A percentile compares a stretch with the other conserved stretches of the same genome.
Evolutionary conservation across 495 filamentous ascomycete genomes (phyloP).

Genomic region (Neurospora sp.): DNA sequence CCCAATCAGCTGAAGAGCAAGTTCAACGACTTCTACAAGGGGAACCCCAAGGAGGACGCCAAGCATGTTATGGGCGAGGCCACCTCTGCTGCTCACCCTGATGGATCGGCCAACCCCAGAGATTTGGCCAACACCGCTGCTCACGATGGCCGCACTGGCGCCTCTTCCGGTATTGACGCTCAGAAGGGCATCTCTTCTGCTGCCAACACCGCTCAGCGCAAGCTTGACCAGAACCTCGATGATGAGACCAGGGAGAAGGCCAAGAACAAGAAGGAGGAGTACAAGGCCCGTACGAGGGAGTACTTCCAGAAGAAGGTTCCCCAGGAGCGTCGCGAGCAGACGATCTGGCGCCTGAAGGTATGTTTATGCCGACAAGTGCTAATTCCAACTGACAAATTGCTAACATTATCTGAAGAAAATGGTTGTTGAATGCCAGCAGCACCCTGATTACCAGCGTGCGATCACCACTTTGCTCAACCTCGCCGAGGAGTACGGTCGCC

Average conservation of each 20-base stretch:
- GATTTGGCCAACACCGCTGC: slow-evolving; percentile 15
- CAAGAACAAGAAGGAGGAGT: slow-evolving; percentile 27
- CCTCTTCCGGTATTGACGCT: slow-evolving; percentile 43
- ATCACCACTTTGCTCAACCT: slow-evolving; percentile 75
- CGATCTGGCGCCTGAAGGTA: slow-evolving; percentile 77
- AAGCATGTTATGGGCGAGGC: slow-evolving; percentile 21
- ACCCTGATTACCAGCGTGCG: slow-evolving; percentile 83
- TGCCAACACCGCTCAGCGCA: slow-evolving; percentile 37
- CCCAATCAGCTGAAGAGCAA: slow-evolving; percentile 60
- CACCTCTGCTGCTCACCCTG: slow-evolving; percentile 18
- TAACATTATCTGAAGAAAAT: slow-evolving; percentile 54
- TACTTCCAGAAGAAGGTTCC: slow-evolving; percentile 81
- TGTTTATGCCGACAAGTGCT: not conserved
- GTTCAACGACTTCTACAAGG: slow-evolving; percentile 47
- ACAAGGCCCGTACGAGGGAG: slow-evolving; percentile 49
- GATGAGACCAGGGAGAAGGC: slow-evolving; percentile 54
- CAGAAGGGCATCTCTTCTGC: slow-evolving; percentile 39
- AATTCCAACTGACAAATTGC: not conserved
- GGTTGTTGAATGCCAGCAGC: slow-evolving; percentile 88
- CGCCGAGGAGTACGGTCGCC: slow-evolving; percentile 77
- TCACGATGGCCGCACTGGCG: slow-evolving; percentile 21
- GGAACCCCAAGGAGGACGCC: slow-evolving; percentile 44
- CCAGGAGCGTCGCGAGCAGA: slow-evolving; percentile 87
- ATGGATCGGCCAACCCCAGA: slow-evolving; percentile 13
- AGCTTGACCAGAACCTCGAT: slow-evolving; percentile 41